Conservation (phyloP, 371 early-diverging fungal genomes). For the Lichtheimia corymbifera region DNA sequence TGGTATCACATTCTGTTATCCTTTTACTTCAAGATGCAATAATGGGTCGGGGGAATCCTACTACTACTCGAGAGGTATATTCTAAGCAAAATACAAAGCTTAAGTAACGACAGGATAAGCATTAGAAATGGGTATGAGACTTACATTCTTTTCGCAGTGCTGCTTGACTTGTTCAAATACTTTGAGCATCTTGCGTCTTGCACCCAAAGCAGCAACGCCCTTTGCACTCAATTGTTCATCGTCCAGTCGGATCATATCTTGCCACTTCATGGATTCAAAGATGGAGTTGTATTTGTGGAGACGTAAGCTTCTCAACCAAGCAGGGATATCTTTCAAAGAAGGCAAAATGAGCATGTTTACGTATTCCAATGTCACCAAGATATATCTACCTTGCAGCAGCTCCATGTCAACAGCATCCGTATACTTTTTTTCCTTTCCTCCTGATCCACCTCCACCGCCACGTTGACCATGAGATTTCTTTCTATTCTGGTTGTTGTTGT, state of each 20-base stretch:
- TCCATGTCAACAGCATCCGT: constrained; percentile 73
- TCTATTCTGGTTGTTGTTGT: constrained; percentile 15
- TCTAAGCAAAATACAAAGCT: neutral
- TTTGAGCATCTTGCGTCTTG: constrained; percentile 92
- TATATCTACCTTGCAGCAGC: constrained; percentile 63
- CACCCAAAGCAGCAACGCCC: constrained; percentile 93
- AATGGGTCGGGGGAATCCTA: no score
- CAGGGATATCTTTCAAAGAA: constrained; percentile 75
- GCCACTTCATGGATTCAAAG: constrained; percentile 86
- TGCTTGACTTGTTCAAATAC: constrained; percentile 85
- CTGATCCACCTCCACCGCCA: constrained; percentile 15
- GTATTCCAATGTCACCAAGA: neutral
- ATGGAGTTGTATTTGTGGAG: constrained; percentile 89
- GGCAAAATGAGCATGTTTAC: neutral
- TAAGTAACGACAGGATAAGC: neutral
- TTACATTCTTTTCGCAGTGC: constrained; percentile 45
- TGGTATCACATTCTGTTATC: no score
- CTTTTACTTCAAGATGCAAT: no score
- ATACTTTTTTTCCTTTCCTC: constrained; percentile 72
- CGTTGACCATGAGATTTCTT: constrained; percentile 15
- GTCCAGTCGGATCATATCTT: constrained; percentile 77
- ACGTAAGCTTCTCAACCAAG: constrained; percentile 86
- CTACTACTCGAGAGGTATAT: constrained; percentile 1
- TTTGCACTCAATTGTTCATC: constrained; percentile 80
- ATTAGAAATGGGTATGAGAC: neutral